Evolutionary conservation across 495 filamentous ascomycete genomes (phyloP), one percentile per base, ranked within the genome.

Genomic region (Coniosporium apollinis): DNA sequence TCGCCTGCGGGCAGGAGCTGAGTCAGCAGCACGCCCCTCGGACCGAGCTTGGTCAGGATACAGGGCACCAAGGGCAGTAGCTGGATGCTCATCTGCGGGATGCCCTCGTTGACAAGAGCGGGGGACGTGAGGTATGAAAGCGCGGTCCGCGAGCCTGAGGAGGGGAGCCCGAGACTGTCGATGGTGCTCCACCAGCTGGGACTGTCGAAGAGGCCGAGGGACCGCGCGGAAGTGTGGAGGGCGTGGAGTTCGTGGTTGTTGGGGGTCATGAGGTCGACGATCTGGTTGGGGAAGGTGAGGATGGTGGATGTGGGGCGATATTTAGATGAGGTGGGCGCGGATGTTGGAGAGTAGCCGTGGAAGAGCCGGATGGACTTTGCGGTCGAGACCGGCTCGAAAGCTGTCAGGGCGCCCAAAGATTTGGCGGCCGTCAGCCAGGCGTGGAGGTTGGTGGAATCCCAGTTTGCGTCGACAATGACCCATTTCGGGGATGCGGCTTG

Each of bases 321-420:
- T 0, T 32, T 29, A n/a, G 39, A 24, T 7, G 37, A 30, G 28
- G 33, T 28, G 5, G 45, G 6, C 21, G 32, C 14, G 34, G 24
- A 26, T 2, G 24, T 9, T 2, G 30, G 30, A 32, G 30, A 14
- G n/a, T 52, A 7, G 50, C 40, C 6, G 55, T 34, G 33, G 47
- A 94, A 84, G 3, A 94, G 55, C 3, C 75, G 62, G 6, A 66
- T 57, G 5, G 81, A 67, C 54, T 97, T 97, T 29, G 66, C 69
- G 2, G 64, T 64, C 2, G 82, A 89, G 7, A 94, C 91, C n/a
- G 89, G 89, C 51, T 97, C 89, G 44, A 86, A 91, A 11, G 76
- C 76, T n/a, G 84, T 64, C 2, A 62, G 59, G 5, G 71, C 64
- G 11, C 59, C 58, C 36, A 65, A 54, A 5, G 38, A 29, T 36